Evolutionary conservation across 495 filamentous ascomycete genomes (phyloP), one percentile per base, ranked within the genome.

Genomic region (Penicillium soppii): DNA sequence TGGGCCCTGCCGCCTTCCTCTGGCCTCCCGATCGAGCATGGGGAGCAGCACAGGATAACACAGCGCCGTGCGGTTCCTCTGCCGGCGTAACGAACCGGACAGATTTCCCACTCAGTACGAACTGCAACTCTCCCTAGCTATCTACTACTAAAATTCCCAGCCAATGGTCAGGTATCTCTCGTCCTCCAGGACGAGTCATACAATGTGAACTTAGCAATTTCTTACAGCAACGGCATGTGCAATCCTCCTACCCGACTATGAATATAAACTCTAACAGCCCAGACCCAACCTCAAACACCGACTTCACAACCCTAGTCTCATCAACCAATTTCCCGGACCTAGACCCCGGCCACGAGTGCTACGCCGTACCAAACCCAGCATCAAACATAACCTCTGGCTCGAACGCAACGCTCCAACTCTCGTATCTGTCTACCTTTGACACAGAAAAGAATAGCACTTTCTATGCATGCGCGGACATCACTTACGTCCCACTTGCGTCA

Each of bases 1-100:
- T 80, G 75, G 78, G 78, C 0, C 75, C 78, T 5, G 77, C 73
- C 15, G 77, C 76, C 17, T 80, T 81, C 53, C 57, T 81, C 23
- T 81, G 78, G 78, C 78, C 78, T 4, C 62, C 63, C 6, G 71
- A 78, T 54, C 68, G 78, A 21, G 47, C 59, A 2, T 81, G 75
- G 75, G 66, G 59, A 45, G 71, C 67, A 40, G 60, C 63, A 1
- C 47, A 66, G 16, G 78, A 80, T 47, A 80, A 78, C 48, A 68
- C 52, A 9, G 69, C 66, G 0, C 78, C 77, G 6, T 81, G 76
- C 39, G 76, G 77, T 19, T 77, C 72, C 15, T 54, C 62, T 13
- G 62, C 63, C 16, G 65, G 66, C 0, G 62, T 71, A 3, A 40
- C 45, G 2, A 75, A 76, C 47, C 58, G 76, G 45, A 80, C 76